Evolutionary conservation across 1,139 yeast genomes (phyloP), one percentile per base, ranked within the genome.

Genomic region (Yamadazyma sp.): DNA sequence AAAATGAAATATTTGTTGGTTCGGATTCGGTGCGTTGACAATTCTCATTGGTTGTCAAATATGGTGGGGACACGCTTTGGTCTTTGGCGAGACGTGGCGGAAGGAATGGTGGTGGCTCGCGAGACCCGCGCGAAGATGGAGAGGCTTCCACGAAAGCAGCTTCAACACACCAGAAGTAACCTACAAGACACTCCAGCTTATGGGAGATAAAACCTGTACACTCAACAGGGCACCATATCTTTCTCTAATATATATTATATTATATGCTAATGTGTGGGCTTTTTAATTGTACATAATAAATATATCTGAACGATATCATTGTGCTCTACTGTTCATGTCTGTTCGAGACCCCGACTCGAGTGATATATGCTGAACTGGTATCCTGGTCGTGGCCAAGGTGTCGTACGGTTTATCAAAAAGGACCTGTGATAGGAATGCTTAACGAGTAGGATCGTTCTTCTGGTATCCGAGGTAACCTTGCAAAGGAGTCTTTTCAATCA

Each of bases 381-480:
- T 23, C 25, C 14, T 26, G 29, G 5, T 4, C 16, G 9, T 26
- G 6, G 5, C 6, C 12, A 23, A n/a, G 12, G 12, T 6, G 25
- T n/a, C 25, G 25, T 23, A 23, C n/a, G n/a, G 12, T 23, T 4
- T 10, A 9, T 23, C 9, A n/a, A 6, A 11, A 10, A 23, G 9
- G n/a, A 6, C 25, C 25, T 23, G n/a, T 23, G 11, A 16, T 16
- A 16, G 9, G 12, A 6, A 29, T 29, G 14, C 14, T 25, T 34
- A 34, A 20, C 32, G 83, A 37, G 86, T 72, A 37, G 90, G 90
- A 61, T 86, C 95, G 65, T 84, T 85, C 76, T 86, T 82, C 65
- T 86, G 94, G 70, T 86, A 86, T 15, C 88, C 90, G 61, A 82
- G 68, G 64, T 74, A 85, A 33, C 95, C 95, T 52, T 78, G 74